Evolutionary conservation across 305 asterid species (phyloP).

Genomic region (Fraxinus dipetala): DNA sequence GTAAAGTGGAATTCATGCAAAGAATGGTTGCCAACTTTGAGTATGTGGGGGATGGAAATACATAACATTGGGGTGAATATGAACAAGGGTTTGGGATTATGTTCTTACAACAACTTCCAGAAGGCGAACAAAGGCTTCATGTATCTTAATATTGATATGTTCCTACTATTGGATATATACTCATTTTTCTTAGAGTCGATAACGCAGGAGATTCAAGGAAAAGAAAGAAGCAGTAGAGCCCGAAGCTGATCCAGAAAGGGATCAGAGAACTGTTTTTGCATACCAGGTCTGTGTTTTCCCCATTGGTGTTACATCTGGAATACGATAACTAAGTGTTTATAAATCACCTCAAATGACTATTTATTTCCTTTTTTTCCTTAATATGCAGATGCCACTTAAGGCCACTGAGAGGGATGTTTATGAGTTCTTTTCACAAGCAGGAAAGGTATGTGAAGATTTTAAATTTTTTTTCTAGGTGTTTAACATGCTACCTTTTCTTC

Average conservation of each 20-base stretch:
- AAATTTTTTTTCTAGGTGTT: background rate
- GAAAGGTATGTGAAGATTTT: conserved; percentile 61
- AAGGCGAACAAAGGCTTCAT: conserved; percentile 27
- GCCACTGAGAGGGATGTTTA: conserved; percentile 95
- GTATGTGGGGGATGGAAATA: conserved; percentile 48
- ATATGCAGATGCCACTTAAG: conserved; percentile 89
- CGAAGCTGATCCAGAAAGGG: conserved; percentile 99
- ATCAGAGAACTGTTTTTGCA: conserved; percentile 97
- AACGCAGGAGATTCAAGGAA: conserved; percentile 90
- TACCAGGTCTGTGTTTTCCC: conserved; percentile 59
- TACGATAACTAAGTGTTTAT: background rate
- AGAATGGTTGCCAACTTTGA: conserved; percentile 44
- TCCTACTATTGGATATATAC: conserved; percentile 29
- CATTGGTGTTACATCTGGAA: background rate
- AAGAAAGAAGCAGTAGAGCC: conserved; percentile 89
- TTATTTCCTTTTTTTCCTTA: background rate
- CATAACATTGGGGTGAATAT: conserved; percentile 45
- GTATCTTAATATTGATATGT: conserved; percentile 27
- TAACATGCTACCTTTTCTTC: background rate
- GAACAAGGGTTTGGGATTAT: conserved; percentile 50
- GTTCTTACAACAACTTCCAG: conserved; percentile 29
- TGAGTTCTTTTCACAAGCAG: conserved; percentile 90
- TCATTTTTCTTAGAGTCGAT: conserved; percentile 52
- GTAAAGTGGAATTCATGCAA: conserved; percentile 33
- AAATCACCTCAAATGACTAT: background rate